A percentile compares a stretch with the other conserved stretches of the same genome.
Evolutionary conservation across 352 stramenopile genomes (phyloP).

Genomic region (Phytophthora cryptogea): DNA sequence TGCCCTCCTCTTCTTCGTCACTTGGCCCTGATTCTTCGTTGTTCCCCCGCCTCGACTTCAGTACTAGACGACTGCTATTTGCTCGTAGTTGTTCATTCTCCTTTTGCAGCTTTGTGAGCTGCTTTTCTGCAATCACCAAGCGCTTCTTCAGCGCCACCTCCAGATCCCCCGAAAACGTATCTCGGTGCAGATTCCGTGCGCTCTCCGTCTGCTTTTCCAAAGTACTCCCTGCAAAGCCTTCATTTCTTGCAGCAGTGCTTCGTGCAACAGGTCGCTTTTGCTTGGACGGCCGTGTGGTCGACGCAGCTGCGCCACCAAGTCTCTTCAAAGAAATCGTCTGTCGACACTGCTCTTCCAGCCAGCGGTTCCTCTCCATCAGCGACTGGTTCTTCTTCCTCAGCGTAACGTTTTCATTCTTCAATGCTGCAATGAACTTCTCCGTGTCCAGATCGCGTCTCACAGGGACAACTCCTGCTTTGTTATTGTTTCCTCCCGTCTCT

Average conservation of each 20-base stretch:
- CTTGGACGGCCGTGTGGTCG: not conserved
- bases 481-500: slow-evolving; percentile 42
- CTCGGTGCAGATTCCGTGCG: slow-evolving; percentile 53
- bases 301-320: not conserved
- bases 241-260: slow-evolving; percentile 2
- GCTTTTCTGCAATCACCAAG: slow-evolving; percentile 70
- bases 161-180: slow-evolving; percentile 58
- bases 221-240: slow-evolving; percentile 32
- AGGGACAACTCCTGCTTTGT: slow-evolving; percentile 32
- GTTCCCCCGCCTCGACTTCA: slow-evolving; percentile 34
- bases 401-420: slow-evolving; percentile 76
- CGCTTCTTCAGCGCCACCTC: slow-evolving; percentile 76
- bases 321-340: slow-evolving; percentile 33
- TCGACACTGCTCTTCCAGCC: slow-evolving; percentile 49
- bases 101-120: slow-evolving; percentile 65
- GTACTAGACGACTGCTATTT: slow-evolving; percentile 6
- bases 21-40: slow-evolving; percentile 38
- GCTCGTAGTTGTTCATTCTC: slow-evolving; percentile 69
- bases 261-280: slow-evolving; percentile 18
- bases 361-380: slow-evolving; percentile 72
- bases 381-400: slow-evolving; percentile 78
- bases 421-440: slow-evolving; percentile 79
- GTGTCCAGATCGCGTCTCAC: slow-evolving; percentile 71
- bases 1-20: slow-evolving; percentile 33
- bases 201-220: slow-evolving; percentile 50